Conservation (phyloP, 257 asterid genomes). For the Ballota nigra region DNA sequence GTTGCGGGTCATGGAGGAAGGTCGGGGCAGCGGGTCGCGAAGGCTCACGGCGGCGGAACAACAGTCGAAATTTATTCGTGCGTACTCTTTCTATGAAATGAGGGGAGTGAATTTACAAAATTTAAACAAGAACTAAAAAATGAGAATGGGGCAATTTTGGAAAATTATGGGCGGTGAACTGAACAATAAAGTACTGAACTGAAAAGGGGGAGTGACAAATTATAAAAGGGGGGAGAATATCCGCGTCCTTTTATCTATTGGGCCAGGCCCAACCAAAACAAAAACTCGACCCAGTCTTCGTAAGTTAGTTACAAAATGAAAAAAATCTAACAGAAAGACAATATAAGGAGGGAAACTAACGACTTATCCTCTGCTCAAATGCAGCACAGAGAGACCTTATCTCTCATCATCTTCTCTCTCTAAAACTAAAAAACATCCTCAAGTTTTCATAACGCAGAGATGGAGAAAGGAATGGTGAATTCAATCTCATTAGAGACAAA, state of each 20-base stretch:
- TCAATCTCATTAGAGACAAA: conserved; percentile 4
- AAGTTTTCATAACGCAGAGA: not conserved
- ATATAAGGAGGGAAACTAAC: conserved; percentile 46
- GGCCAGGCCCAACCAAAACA: not conserved
- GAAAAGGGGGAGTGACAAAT: too few species aligned
- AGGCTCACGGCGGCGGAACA: too few species aligned
- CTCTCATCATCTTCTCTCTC: conserved; percentile 21
- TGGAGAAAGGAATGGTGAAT: conserved; percentile 12
- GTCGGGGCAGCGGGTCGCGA: too few species aligned
- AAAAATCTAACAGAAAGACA: conserved; percentile 30
- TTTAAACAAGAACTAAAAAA: too few species aligned
- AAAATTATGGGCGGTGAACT: too few species aligned
- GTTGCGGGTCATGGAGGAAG: too few species aligned
- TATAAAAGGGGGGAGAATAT: too few species aligned
- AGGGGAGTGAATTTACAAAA: too few species aligned
- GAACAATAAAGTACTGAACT: too few species aligned
- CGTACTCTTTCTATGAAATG: too few species aligned
- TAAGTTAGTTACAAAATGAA: conserved; percentile 33
- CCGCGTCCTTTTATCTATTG: not conserved
- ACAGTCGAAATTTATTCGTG: too few species aligned
- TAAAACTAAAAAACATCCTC: not conserved
- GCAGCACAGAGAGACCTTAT: not conserved
- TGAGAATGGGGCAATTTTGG: too few species aligned
- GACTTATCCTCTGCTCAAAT: conserved; percentile 39
- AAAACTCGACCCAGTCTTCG: not conserved